Conservation (phyloP, 257 asterid genomes). For the Vinca minor region DNA sequence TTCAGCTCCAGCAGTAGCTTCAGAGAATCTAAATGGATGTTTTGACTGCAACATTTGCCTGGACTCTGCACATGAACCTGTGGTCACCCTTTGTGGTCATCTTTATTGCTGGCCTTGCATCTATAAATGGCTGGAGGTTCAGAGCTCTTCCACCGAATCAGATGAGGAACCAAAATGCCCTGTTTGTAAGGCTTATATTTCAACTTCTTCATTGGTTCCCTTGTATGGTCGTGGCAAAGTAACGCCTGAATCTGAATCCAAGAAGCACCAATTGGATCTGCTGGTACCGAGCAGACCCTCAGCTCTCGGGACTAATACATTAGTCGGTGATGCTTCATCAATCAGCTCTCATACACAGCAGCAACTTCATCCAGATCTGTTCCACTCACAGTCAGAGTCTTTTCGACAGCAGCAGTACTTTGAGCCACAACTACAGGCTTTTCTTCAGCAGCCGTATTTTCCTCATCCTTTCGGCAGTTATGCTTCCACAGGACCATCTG, state of each 20-base stretch:
- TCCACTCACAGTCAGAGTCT: constrained; percentile 20
- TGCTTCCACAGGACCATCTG: constrained; percentile 29
- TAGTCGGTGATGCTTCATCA: constrained; percentile 25
- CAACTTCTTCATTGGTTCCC: constrained; percentile 64
- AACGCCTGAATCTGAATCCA: constrained; percentile 39
- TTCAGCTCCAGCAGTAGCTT: constrained; percentile 24
- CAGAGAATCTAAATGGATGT: constrained; percentile 46
- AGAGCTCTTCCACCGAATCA: constrained; percentile 42
- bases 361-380: constrained; percentile 25
- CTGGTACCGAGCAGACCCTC: constrained; percentile 64
- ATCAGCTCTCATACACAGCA: constrained; percentile 24
- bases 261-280: constrained; percentile 36
- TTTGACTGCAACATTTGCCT: constrained; percentile 86
- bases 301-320: constrained; percentile 31
- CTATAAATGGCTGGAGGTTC: constrained; percentile 73
- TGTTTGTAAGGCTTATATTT: constrained; percentile 62
- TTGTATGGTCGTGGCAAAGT: constrained; percentile 69
- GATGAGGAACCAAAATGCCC: constrained; percentile 66
- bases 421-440: constrained; percentile 12
- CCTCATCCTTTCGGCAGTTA: constrained; percentile 32
- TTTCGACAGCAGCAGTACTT: constrained; percentile 23
- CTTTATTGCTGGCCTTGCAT: constrained; percentile 96
- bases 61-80: constrained; percentile 72
- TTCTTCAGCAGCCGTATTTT: constrained; percentile 29
- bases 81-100: constrained; percentile 84